phyloP scores from a whole-genome alignment of 257 asterid species.

The Eustoma russellianum region DNA sequence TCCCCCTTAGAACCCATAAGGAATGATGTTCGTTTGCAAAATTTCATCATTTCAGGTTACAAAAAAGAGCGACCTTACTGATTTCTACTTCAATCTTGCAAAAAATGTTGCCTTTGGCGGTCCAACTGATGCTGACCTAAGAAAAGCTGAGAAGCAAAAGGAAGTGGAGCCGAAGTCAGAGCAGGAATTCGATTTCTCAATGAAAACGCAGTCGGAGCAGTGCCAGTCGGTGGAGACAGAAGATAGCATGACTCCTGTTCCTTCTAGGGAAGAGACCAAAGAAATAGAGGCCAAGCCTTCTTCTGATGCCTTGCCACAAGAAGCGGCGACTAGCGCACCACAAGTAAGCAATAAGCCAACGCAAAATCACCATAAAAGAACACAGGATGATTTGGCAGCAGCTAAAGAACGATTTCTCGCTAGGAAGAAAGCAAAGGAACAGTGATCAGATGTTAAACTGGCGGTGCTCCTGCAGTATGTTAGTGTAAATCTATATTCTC shows the following conservation, averaged over 20 bases:
- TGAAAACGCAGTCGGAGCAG: constrained; percentile 18
- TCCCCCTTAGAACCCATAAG: no score
- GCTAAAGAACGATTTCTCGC: constrained; percentile 67
- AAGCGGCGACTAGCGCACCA: constrained; percentile 15
- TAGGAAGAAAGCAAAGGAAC: constrained; percentile 55
- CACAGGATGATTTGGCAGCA: constrained; percentile 39
- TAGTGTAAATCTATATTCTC: no score
- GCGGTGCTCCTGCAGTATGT: no score
- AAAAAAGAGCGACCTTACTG: constrained; percentile 64
- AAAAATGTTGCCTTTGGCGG: constrained; percentile 82
- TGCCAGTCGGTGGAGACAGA: constrained; percentile 21
- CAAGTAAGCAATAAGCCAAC: constrained; percentile 26
- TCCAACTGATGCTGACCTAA: constrained; percentile 26
- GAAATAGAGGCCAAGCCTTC: constrained; percentile 18
- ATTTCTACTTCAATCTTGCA: constrained; percentile 69
- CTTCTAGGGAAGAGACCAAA: constrained; percentile 30
- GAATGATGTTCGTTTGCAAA: no score
- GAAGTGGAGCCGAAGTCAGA: constrained; percentile 25
- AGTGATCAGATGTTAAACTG: background rate
- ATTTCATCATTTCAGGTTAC: constrained; percentile 47
- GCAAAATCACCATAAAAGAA: constrained; percentile 42
- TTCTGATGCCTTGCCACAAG: constrained; percentile 27
- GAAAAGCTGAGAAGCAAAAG: constrained; percentile 28
- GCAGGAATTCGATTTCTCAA: constrained; percentile 20
- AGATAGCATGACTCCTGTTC: constrained; percentile 23